Evolutionary conservation across 2,329 filamentous ascomycete species (phyloP).

Genomic region (Amesomyces nigricolor): DNA sequence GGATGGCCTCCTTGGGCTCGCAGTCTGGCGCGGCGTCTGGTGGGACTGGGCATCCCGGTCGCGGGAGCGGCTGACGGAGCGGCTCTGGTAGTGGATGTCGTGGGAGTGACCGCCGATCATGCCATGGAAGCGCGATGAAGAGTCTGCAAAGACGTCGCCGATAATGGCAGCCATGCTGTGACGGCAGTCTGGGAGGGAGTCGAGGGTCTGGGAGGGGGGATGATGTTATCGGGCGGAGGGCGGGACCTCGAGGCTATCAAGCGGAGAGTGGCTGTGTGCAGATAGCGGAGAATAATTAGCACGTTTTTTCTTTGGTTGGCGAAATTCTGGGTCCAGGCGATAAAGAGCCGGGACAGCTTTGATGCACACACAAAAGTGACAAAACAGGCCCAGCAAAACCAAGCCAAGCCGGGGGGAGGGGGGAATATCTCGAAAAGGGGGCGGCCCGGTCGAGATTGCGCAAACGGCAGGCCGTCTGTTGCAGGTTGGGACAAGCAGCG

Average conservation of each 20-base stretch:
- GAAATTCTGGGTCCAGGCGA: constrained; percentile 19
- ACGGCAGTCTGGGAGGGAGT: constrained; percentile 13
- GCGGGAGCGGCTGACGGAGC: constrained; percentile 33
- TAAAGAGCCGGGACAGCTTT: constrained; percentile 22
- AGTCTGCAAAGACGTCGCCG: constrained; percentile 68
- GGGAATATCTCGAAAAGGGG: neutral
- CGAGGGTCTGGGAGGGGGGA: constrained; percentile 13
- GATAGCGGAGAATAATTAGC: constrained; percentile 24
- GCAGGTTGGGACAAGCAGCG: neutral
- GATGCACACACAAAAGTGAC: neutral
- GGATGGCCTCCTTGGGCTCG: constrained; percentile 22
- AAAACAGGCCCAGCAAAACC: neutral
- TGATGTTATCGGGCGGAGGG: constrained; percentile 18
- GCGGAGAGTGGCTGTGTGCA: constrained; percentile 24
- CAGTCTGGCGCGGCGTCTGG: constrained; percentile 20
- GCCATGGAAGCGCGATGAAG: constrained; percentile 59
- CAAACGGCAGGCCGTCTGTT: neutral
- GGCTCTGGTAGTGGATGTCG: constrained; percentile 35
- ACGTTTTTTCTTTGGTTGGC: constrained; percentile 14
- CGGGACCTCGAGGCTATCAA: constrained; percentile 17
- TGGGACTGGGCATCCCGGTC: constrained; percentile 24
- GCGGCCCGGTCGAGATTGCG: neutral
- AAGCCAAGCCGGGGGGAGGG: neutral
- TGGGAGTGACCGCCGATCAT: constrained; percentile 55
- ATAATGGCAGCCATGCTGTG: constrained; percentile 59